Evolutionary conservation across 2,329 filamentous ascomycete species (phyloP).

Genomic region (Xylaria polymorpha): DNA sequence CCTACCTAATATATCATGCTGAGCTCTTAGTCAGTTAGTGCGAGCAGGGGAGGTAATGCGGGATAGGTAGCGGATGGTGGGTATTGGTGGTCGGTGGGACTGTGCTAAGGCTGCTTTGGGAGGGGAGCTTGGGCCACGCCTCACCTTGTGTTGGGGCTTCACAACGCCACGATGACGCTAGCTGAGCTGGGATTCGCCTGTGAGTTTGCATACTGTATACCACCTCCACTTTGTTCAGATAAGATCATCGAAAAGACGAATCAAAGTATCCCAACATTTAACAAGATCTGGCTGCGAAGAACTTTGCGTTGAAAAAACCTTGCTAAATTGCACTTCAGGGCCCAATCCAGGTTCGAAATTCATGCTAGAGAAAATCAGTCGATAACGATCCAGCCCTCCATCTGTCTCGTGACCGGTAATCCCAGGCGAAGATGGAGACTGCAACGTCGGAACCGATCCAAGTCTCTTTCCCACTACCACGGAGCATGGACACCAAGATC

Average conservation of each 20-base stretch:
- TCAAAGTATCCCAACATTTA: not conserved
- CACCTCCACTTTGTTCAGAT: not conserved
- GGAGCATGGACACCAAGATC: slow-evolving; percentile 69
- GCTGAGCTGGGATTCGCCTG: not conserved
- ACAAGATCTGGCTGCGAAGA: not conserved
- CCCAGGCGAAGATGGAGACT: slow-evolving; percentile 38
- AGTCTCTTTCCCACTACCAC: slow-evolving; percentile 70
- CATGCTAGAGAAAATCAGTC: not conserved
- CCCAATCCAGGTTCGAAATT: not conserved
- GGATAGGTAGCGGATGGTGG: slow-evolving; percentile 1
- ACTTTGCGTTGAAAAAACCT: not conserved
- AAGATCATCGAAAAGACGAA: not conserved
- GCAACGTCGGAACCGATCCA: slow-evolving; percentile 51
- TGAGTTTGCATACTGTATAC: not conserved
- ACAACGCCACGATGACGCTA: not conserved
- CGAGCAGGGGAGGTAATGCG: not conserved
- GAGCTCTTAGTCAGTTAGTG: not conserved
- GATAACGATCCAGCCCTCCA: not conserved
- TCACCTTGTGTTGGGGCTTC: not conserved
- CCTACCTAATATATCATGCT: not conserved
- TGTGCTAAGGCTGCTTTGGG: not conserved
- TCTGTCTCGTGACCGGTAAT: not conserved
- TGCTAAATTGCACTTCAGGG: not conserved
- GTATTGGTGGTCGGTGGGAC: not conserved
- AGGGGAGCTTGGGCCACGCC: slow-evolving; percentile 17